A percentile compares a stretch with the other conserved stretches of the same genome.
Conservation (phyloP, 2,329 filamentous ascomycete species). For the Fusarium pseudoanthophilum region DNA sequence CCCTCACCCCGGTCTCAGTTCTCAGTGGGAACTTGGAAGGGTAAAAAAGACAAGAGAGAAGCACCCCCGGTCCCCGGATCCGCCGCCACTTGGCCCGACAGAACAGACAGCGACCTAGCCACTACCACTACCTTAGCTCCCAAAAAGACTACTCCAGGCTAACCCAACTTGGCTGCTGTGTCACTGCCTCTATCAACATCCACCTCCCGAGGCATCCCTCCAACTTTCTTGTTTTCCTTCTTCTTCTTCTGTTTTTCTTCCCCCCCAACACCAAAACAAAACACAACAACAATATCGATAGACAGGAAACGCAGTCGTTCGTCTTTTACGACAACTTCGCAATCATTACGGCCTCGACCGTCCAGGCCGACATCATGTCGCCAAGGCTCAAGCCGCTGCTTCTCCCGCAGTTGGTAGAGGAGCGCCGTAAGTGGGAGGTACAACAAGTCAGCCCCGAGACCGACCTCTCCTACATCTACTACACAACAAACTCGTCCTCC, state of each 20-base stretch:
- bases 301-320: conserved; percentile 21
- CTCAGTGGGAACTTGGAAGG: neutral
- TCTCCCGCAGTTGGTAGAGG: conserved; percentile 64
- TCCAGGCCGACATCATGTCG: conserved; percentile 54
- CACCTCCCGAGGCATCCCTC: conserved; percentile 41
- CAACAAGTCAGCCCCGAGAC: conserved; percentile 49
- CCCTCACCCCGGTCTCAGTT: conserved; percentile 25
- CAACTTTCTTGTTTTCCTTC: conserved; percentile 30
- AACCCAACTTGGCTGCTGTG: conserved; percentile 28
- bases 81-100: conserved; percentile 38
- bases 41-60: neutral
- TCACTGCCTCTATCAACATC: conserved; percentile 36
- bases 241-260: conserved; percentile 5
- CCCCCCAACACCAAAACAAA: conserved; percentile 23
- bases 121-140: neutral
- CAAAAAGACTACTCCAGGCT: conserved; percentile 5
- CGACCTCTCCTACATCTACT: conserved; percentile 55
- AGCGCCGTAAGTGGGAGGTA: conserved; percentile 55
- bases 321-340: conserved; percentile 22
- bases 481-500: conserved; percentile 64
- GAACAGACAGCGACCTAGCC: conserved; percentile 7
- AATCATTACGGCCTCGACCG: conserved; percentile 39
- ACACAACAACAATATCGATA: neutral
- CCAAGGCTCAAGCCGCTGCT: conserved; percentile 63
- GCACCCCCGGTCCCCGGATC: conserved; percentile 36